phyloP scores from a whole-genome alignment of 768 basidiomycete genomes.

The Multifurca ochricompacta region DNA sequence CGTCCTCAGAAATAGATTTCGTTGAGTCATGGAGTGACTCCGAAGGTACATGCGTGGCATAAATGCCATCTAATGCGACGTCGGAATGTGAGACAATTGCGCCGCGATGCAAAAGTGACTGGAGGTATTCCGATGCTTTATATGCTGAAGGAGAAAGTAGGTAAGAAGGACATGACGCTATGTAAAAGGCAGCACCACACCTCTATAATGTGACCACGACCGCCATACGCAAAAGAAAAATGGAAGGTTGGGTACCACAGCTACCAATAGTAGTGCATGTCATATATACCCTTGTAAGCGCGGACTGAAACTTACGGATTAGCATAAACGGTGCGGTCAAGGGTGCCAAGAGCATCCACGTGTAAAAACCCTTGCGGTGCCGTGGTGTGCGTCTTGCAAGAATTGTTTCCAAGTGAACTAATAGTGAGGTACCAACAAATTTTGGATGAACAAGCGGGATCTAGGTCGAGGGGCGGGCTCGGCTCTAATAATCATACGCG shows the following conservation, averaged over 20 bases:
- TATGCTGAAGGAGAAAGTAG: conserved; percentile 39
- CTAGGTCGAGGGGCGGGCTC: conserved; percentile 29
- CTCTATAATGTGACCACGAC: conserved; percentile 78
- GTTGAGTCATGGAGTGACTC: conserved; percentile 12
- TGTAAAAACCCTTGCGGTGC: conserved; percentile 57
- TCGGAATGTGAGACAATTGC: conserved; percentile 51
- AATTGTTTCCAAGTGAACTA: conserved; percentile 42
- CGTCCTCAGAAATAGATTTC: neutral
- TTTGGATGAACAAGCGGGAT: conserved; percentile 52
- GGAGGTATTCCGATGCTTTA: conserved; percentile 61
- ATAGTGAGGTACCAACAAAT: conserved; percentile 29
- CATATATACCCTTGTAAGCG: neutral
- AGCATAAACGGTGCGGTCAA: conserved; percentile 70
- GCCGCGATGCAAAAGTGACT: conserved; percentile 47
- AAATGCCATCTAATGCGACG: conserved; percentile 49
- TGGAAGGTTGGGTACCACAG: conserved; percentile 74
- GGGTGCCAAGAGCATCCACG: conserved; percentile 61
- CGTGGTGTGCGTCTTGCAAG: conserved; percentile 49
- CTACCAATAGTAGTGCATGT: conserved; percentile 30
- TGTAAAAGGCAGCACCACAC: conserved; percentile 28
- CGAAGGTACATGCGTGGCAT: conserved; percentile 30
- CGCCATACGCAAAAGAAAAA: conserved; percentile 84
- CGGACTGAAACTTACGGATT: conserved; percentile 47
- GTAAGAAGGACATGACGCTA: neutral
- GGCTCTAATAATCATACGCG: neutral